Evolutionary conservation across 75 land plant species (phyloP), one percentile per base, ranked within the genome.

Genomic region (Selaginella moellendorffii): DNA sequence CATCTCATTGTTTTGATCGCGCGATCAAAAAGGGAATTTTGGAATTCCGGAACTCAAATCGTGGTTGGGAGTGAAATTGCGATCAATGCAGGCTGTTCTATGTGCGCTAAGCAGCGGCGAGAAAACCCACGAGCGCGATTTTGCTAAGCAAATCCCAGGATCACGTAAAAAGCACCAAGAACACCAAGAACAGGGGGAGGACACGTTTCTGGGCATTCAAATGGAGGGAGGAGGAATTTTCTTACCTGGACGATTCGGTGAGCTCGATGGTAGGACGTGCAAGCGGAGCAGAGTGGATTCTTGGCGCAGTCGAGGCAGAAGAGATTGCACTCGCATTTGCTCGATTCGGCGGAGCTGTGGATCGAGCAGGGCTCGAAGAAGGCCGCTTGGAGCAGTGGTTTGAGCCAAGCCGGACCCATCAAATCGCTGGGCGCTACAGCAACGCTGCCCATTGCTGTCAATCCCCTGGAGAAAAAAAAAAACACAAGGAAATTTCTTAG

Each of bases 181-280:
- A n/a, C n/a, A n/a, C n/a, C n/a, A n/a, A n/a, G n/a, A n/a, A n/a
- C n/a, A n/a, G n/a, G n/a, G n/a, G n/a, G n/a, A n/a, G n/a, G n/a
- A n/a, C n/a, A n/a, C n/a, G 46, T 5, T 5, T 21, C 24, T 56
- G 2, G 2, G 19, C 24, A 56, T 21, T 56, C 17, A 21, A 56
- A 56, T 56, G 25, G n/a, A 9, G 24, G 17, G 21, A 56, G n/a
- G 59, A 19, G 24, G n/a, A 56, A n/a, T n/a, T n/a, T n/a, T n/a
- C n/a, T 2, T 56, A 56, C 59, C 59, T 56, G 59, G 25, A 56
- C 59, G n/a, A 56, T 24, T 2, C 24, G 59, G 59, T 56, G 59
- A 9, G 19, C n/a, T 8, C 24, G 19, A 19, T 56, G 59, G 24
- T 19, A 19, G 24, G 59, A 19, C 21, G 59, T 24, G 24, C 59